Base-by-base conservation (phyloP, 805 yeast genomes). In the Pichia gijzeniarum region DNA sequence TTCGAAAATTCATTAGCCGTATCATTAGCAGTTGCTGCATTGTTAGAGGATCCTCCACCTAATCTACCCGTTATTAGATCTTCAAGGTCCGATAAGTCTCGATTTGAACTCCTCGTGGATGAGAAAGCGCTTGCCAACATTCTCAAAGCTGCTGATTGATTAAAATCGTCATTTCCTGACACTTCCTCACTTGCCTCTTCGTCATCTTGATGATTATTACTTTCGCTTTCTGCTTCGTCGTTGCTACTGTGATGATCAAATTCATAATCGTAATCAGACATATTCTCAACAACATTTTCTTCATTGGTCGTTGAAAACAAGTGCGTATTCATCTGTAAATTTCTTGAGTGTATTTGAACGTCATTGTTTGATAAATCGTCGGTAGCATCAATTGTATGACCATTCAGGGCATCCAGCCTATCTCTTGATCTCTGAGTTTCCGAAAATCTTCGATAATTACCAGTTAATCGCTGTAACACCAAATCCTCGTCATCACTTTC, bases 391-490 rank as follows among this genome's bases (percentile, higher is more conserved):
- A 22, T 21, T n/a, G 35, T 10, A 31, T 40, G 55, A 12, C 50
- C 61, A 3, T 51, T 58, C 13, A 35, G 7, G 19, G 10, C 14
- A 16, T 40, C 44, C n/a, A 41, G n/a, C 25, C 37, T 28, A 52
- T 42, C 38, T 46, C 52, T 28, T 35, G 41, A 41, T 33, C 41
- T 44, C 27, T 53, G 35, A 10, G 59, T 51, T 35, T 59, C 61
- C 2, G 69, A 63, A 46, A 54, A 59, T 14, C 67, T 50, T 47
- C 68, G 55, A 44, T 65, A 64, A 34, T 70, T 72, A 14, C 67
- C 71, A 8, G 75, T 63, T 38, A 74, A 54, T 36, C 77, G 56
- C 4, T 54, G 54, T 21, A 75, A 52, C 3, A 70, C 59, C 0
- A 55, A 47, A 7, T 53, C 57, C 5, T 57, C 67, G 9, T 62